These are phyloP conservation scores for Yarrowia sp. DNA, from an alignment of 805 yeast species.

Conservation along the genomic window DNA sequence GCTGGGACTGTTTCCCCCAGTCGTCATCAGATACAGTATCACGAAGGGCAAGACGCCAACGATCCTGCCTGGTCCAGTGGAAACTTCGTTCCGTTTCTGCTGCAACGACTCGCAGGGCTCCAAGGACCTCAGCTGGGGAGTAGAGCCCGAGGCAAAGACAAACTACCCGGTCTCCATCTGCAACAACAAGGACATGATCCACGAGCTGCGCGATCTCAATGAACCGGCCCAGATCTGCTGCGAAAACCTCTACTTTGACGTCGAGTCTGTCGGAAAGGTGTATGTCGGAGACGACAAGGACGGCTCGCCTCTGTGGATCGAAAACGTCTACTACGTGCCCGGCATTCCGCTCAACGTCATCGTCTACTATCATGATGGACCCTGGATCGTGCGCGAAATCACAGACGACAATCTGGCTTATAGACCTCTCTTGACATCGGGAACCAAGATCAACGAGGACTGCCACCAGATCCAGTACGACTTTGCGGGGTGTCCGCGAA, in stretches of 20 bases:
- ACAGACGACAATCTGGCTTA: neutral
- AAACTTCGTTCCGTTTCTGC: conserved; percentile 10
- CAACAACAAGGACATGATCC: conserved; percentile 5
- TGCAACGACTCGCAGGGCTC: neutral
- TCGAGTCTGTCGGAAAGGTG: conserved; percentile 6
- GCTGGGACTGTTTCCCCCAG: neutral
- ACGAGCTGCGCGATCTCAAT: neutral
- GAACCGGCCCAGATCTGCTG: neutral
- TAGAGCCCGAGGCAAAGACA: neutral
- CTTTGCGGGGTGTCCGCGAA: conserved; percentile 7
- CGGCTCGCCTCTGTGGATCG: conserved; percentile 1
- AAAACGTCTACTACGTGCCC: conserved; percentile 10
- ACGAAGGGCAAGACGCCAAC: neutral
- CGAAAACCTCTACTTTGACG: conserved; percentile 5
- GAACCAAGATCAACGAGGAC: neutral
- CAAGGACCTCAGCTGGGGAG: neutral
- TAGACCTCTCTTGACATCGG: neutral
- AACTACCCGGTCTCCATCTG: conserved; percentile 16
- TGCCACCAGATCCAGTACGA: conserved; percentile 16
- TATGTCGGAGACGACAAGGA: neutral
- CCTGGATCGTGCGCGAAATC: neutral
- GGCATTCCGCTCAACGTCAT: conserved; percentile 20
- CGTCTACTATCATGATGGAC: neutral
- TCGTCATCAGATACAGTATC: neutral
- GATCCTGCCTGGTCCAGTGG: neutral